Evolutionary conservation across 441 rosid species (phyloP), one percentile per base, ranked within the genome.

Genomic region (Adansonia rubrostipa): DNA sequence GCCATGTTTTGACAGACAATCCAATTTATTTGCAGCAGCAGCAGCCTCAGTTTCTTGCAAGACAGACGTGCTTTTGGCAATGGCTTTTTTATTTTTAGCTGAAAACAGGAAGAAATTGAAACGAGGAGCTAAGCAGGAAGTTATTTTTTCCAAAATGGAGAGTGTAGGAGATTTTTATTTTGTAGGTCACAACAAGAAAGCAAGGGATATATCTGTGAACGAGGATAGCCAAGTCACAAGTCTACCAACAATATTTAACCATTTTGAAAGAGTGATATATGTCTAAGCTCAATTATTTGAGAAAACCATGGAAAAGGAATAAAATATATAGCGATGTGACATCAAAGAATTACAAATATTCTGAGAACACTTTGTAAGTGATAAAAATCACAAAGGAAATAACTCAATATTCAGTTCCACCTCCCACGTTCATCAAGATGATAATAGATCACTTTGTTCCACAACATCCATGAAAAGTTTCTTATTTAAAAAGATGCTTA

Each of bases 81-180:
- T 76, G 53, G 77, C 76, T 74, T 57, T 87, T 56, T 75, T 80
- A 77, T 24, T 82, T 83, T 92, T 94, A 1, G 89, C 97, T 91
- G 89, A 86, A 42, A 42, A 77, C 85, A 80, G 51, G 57, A 75
- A 57, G 73, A 65, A 65, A 28, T 74, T 51, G 45, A 70, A 6
- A 48, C 24, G 51, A 48, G 61, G 45, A 48, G 20, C 74, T 36
- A 79, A 10, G 6, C 14, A 42, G 15, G 36, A 22, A 72, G 58
- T 40, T 66, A 19, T 40, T 61, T 69, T 53, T 75, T 22, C 70
- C n/a, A 54, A 48, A 28, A 36, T 72, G 81, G 45, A 54, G 64
- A 71, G 60, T 28, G 40, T 20, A 4, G 14, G 65, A 11, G 65
- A 11, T 15, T 67, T 67, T 67, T 44, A 17, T 20, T 17, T 44